phyloP scores from a whole-genome alignment of 352 stramenopile genomes.

The Peronosclerospora sorghi region DNA sequence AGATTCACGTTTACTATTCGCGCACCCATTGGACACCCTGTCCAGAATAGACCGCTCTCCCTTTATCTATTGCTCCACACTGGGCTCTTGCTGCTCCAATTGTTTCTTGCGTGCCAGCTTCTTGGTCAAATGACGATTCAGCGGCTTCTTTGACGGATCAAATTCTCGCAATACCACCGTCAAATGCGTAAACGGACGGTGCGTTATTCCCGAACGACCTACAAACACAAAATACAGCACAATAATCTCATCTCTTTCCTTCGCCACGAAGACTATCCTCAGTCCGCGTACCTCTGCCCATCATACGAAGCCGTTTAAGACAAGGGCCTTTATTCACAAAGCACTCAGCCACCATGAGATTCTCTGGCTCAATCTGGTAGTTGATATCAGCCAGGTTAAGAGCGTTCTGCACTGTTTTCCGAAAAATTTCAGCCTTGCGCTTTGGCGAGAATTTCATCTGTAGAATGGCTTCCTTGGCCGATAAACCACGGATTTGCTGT shows the following conservation, averaged over 20 bases:
- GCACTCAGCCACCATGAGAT: conserved; percentile 73
- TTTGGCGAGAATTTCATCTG: conserved; percentile 86
- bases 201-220: conserved; percentile 76
- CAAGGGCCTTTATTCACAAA: conserved; percentile 81
- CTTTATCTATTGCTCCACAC: conserved; percentile 24
- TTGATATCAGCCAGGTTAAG: conserved; percentile 84
- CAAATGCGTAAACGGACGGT: conserved; percentile 72
- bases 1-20: too few species aligned
- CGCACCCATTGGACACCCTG: too few species aligned
- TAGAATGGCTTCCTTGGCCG: conserved; percentile 61
- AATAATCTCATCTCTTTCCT: not conserved
- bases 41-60: too few species aligned
- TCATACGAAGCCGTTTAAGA: conserved; percentile 78
- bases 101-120: conserved; percentile 48
- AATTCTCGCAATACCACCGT: conserved; percentile 72
- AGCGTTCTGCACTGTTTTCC: conserved; percentile 81
- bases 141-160: conserved; percentile 61
- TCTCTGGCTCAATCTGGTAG: conserved; percentile 79
- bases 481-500: conserved; percentile 70
- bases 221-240: conserved; percentile 7
- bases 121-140: conserved; percentile 70
- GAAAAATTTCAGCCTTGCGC: conserved; percentile 69
- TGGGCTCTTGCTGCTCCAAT: conserved; percentile 9
- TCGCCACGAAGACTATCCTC: not conserved
- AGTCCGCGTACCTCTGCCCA: conserved; percentile 52